Percentiles rank a stretch among this genome's conserved stretches.
phyloP scores from a whole-genome alignment of 768 basidiomycete species.

The Dictyophora rubrovolvata region DNA sequence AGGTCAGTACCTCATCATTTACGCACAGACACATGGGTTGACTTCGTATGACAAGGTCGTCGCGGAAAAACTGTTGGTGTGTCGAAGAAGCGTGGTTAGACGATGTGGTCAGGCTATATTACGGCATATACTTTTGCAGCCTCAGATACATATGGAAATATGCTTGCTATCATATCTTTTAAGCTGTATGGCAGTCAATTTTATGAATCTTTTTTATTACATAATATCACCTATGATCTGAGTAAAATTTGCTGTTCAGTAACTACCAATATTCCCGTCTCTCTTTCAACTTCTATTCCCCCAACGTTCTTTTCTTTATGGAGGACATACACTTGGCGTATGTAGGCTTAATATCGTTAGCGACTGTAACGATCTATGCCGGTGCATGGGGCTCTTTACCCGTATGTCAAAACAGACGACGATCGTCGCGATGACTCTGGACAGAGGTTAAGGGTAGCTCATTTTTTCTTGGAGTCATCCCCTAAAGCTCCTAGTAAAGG shows the following conservation, averaged over 20 bases:
- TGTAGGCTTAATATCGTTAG: conserved; percentile 55
- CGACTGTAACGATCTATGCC: conserved; percentile 54
- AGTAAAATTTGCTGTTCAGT: too few species aligned
- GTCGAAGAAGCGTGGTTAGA: conserved; percentile 75
- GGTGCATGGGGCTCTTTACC: conserved; percentile 63
- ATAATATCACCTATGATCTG: too few species aligned
- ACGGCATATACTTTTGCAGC: neutral
- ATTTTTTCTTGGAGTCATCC: neutral
- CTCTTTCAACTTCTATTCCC: too few species aligned
- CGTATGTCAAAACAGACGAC: conserved; percentile 28
- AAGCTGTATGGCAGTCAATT: neutral
- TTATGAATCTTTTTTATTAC: neutral
- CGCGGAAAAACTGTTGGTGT: conserved; percentile 95
- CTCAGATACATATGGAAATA: neutral
- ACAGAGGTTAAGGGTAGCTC: neutral
- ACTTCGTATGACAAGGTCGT: conserved; percentile 45
- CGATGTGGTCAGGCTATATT: neutral
- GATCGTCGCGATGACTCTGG: neutral
- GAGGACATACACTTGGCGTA: conserved; percentile 29
- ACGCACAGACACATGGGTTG: conserved; percentile 3
- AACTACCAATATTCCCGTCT: too few species aligned
- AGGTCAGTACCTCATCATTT: conserved; percentile 37
- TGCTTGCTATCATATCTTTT: neutral
- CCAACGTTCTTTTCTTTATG: neutral
- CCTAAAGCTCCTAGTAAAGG: neutral